Base-by-base conservation (phyloP, 768 basidiomycete species). In the Hygrophorus pudorinus region DNA sequence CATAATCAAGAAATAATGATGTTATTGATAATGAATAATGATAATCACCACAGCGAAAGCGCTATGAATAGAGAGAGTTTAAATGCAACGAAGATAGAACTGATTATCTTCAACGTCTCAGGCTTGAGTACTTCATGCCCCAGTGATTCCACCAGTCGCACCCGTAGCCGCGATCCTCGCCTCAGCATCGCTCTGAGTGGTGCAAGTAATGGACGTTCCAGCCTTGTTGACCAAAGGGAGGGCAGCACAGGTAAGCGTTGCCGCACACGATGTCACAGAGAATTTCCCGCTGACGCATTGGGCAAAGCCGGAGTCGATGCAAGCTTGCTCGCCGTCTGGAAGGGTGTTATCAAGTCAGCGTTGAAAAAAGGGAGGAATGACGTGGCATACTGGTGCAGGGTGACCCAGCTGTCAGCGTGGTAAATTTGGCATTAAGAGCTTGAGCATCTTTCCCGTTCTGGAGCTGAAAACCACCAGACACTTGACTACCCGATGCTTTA, bases 261-360 rank as follows among this genome's bases (percentile, higher is more conserved):
- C 56, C 20, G 57, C 55, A 44, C 76, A 79, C 0, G 52, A 43
- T 0, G 63, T 65, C 12, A 63, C 42, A 1, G 56, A 64, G 42
- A 74, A 77, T 45, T 65, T 59, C n/a, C 72, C 72, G n/a, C 51
- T 55, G 20, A 67, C 68, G 47, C 76, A 79, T 51, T 76, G 73
- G 16, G 75, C 76, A 46, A 77, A 76, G 4, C 54, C 58, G 2
- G 59, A 58, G 11, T 56, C 52, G 21, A 76, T 58, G 53, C 76
- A 78, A 14, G 72, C 74, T 13, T 64, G 56, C 28, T 73, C 64
- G 37, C 70, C 70, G 9, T 55, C 61, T 45, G 54, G 32, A 44
- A 50, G 46, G 48, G 59, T 29, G 53, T 40, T 41, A 50, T 16
- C 33, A 36, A 29, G 38, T 17, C 18, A 14, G 24, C n/a, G 39